Base-by-base conservation (phyloP, 495 filamentous ascomycete genomes). In the Cercophora scortea region DNA sequence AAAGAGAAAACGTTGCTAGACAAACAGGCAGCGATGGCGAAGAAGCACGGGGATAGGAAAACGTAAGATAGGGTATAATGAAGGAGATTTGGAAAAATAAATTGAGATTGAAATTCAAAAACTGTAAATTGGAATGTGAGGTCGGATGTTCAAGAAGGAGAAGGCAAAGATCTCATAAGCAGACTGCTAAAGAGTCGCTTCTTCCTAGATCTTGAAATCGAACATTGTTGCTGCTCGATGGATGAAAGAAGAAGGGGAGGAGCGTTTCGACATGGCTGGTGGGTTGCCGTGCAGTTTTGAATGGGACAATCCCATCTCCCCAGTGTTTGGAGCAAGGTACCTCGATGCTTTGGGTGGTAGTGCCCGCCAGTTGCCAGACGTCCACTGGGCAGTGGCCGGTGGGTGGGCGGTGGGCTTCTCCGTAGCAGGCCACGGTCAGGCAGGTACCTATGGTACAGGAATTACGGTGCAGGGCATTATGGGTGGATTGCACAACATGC, bases 141-240 rank as follows among this genome's bases (percentile, higher is more conserved):
- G 25, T 25, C 25, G 25, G 25, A 5, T 50, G 40, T 49, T 32
- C 52, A 58, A 49, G 59, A 51, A 55, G 25, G 25, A 25, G 52
- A 53, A 60, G 60, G 65, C 55, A 59, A 47, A 64, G 65, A 67
- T 67, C 60, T 64, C 61, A 69, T 57, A 71, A 73, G 71, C 70
- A 66, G 71, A 74, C 70, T 72, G 61, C 66, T 45, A 58, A 25
- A 58, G 66, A 74, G 72, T 68, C 71, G 71, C 70, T 68, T 69
- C 64, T 65, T 68, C 69, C 61, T 69, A 74, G 64, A 74, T 71
- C 64, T 64, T 72, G 53, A 49, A 71, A 62, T 71, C 67, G 67
- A 72, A 63, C 72, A 75, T 75, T 59, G 58, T 67, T 62, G 59
- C 70, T 58, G 70, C 67, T 74, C 70, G 68, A 71, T 75, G 56